Conservation (phyloP, 2,329 filamentous ascomycete genomes). For the Apiospora malaysiana region DNA sequence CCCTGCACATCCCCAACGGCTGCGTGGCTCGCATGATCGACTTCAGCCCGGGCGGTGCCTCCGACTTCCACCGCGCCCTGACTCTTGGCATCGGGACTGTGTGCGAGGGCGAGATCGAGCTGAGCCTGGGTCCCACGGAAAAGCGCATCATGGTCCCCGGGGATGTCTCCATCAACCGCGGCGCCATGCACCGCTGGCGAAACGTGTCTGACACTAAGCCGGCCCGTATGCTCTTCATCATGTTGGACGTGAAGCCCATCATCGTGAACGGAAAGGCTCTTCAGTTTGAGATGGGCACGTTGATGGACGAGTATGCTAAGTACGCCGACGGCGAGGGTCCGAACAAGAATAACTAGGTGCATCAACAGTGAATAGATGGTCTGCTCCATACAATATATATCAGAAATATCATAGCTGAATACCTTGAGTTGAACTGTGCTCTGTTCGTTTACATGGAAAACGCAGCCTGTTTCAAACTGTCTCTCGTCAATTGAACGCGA, state of each 20-base stretch:
- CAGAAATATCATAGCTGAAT: background rate
- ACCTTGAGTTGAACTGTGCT: background rate
- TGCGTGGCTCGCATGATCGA: conserved; percentile 50
- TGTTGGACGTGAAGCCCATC: conserved; percentile 32
- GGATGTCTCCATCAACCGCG: conserved; percentile 53
- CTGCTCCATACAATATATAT: background rate
- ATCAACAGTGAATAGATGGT: background rate
- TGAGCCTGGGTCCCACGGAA: conserved; percentile 48
- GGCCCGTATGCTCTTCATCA: conserved; percentile 44
- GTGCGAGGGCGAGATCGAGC: conserved; percentile 49
- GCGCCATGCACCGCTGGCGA: conserved; percentile 48
- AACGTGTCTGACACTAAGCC: conserved; percentile 44
- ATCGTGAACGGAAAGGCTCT: conserved; percentile 27
- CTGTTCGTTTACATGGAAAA: too few relatives aligned
- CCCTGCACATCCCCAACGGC: conserved; percentile 42
- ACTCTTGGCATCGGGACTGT: conserved; percentile 53
- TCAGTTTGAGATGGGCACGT: conserved; percentile 30
- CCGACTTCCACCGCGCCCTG: conserved; percentile 50
- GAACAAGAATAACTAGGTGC: conserved; percentile 1
- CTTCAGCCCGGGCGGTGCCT: conserved; percentile 45
- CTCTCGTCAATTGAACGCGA: too few relatives aligned
- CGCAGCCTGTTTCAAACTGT: too few relatives aligned
- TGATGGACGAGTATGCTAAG: conserved; percentile 34
- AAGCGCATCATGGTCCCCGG: conserved; percentile 45
- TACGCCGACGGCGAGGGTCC: conserved; percentile 23